A percentile compares a stretch with the other conserved stretches of the same genome.
phyloP scores from a whole-genome alignment of 2,329 filamentous ascomycete species.

The Plectosphaerella sp. region DNA sequence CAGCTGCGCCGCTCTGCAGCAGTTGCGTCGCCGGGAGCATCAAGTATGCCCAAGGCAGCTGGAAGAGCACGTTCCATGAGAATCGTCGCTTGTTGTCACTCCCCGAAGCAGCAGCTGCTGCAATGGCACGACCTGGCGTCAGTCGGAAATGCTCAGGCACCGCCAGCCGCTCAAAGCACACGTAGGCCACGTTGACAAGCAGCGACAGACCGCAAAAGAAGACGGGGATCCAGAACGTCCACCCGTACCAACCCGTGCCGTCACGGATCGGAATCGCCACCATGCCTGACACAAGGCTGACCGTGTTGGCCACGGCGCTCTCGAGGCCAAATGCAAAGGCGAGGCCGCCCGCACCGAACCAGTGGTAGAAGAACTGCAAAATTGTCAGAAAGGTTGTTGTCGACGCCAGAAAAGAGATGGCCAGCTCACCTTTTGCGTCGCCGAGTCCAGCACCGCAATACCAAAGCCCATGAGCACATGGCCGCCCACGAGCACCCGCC shows the following conservation, averaged over 20 bases:
- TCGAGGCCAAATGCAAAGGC: conserved; percentile 18
- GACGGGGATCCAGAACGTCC: conserved; percentile 17
- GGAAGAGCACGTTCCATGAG: conserved; percentile 13
- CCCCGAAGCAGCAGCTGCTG: conserved; percentile 4
- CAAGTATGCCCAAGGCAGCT: conserved; percentile 15
- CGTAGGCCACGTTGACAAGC: conserved; percentile 14
- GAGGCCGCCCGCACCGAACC: conserved; percentile 16
- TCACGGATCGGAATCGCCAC: conserved; percentile 16
- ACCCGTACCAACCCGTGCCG: conserved; percentile 16
- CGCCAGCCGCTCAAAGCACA: conserved; percentile 13
- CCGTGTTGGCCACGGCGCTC: conserved; percentile 14
- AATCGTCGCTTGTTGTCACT: conserved; percentile 9
- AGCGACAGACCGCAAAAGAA: conserved; percentile 15
- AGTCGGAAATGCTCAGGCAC: conserved; percentile 9
- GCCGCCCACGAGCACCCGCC: conserved; percentile 14
- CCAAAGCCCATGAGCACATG: conserved; percentile 18
- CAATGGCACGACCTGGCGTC: conserved; percentile 10
- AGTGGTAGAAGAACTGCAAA: conserved; percentile 17
- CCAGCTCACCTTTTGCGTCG: conserved; percentile 13
- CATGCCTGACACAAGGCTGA: conserved; percentile 17
- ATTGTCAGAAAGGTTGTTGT: not conserved
- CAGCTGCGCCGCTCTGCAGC: conserved; percentile 14
- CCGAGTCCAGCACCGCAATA: conserved; percentile 16
- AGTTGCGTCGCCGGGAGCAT: conserved; percentile 17
- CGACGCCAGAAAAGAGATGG: not conserved